These are phyloP conservation scores for Sarocladium kiliense DNA, from an alignment of 2,329 filamentous ascomycete species.

Conservation along the genomic window DNA sequence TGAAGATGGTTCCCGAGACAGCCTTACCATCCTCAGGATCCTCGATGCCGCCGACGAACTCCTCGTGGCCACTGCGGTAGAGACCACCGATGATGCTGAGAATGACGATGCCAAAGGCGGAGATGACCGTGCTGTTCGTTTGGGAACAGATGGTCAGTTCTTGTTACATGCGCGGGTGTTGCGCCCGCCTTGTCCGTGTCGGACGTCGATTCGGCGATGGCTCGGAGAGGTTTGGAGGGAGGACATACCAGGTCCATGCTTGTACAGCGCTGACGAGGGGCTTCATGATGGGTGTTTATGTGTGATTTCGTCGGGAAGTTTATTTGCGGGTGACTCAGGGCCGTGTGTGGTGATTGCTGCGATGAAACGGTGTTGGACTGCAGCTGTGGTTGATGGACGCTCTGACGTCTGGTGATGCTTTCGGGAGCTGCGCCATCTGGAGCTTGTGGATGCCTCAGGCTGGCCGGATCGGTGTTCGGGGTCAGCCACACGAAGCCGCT, in stretches of 20 bases:
- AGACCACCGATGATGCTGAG: conserved; percentile 62
- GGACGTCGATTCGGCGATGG: conserved; percentile 17
- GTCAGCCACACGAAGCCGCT: not conserved
- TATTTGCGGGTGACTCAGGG: not conserved
- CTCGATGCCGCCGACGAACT: conserved; percentile 71
- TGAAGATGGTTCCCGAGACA: conserved; percentile 81
- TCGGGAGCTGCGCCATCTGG: conserved; percentile 1
- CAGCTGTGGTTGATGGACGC: not conserved
- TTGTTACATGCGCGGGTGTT: not conserved
- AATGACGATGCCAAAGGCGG: conserved; percentile 60
- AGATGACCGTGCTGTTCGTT: conserved; percentile 63
- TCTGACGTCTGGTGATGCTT: conserved; percentile 5
- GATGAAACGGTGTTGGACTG: not conserved
- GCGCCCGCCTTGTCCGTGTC: not conserved
- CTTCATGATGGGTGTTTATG: conserved; percentile 61
- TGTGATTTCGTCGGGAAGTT: not conserved
- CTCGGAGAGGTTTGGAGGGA: conserved; percentile 2
- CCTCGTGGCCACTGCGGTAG: conserved; percentile 76
- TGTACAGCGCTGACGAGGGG: conserved; percentile 86
- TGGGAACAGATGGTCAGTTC: conserved; percentile 15
- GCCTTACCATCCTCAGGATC: conserved; percentile 68
- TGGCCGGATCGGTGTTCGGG: not conserved
- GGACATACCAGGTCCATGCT: conserved; percentile 85
- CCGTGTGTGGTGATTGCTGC: not conserved
- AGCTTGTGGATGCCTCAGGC: conserved; percentile 10